A percentile compares a stretch with the other conserved stretches of the same genome.
These are phyloP conservation scores for Exophiala sideris DNA, from an alignment of 2,329 filamentous ascomycete species.

Conservation along the genomic window DNA sequence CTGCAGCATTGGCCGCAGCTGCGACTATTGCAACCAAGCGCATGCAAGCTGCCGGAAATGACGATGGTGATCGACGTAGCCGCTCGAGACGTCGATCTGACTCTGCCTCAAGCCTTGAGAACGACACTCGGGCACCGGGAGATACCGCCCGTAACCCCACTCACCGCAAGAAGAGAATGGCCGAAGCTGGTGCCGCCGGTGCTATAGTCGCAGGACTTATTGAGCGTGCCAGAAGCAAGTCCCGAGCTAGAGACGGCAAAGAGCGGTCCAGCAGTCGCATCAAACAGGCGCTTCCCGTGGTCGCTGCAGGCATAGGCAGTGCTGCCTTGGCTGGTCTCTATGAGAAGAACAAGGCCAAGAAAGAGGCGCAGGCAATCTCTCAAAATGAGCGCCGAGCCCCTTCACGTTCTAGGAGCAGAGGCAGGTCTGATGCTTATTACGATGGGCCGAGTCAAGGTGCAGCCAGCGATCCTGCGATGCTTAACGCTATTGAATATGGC, in stretches of 20 bases:
- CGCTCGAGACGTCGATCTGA: conserved; percentile 41
- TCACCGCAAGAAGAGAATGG: conserved; percentile 58
- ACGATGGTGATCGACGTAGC: conserved; percentile 40
- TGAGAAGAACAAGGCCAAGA: conserved; percentile 60
- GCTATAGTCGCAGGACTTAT: conserved; percentile 62
- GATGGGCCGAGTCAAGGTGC: conserved; percentile 43
- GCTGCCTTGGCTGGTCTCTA: conserved; percentile 61
- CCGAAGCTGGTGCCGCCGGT: conserved; percentile 60
- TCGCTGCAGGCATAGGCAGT: conserved; percentile 59
- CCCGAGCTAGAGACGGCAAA: conserved; percentile 50
- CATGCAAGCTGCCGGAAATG: conserved; percentile 48
- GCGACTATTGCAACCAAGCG: conserved; percentile 57
- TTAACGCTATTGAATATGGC: conserved; percentile 56
- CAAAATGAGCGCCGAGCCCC: conserved; percentile 29
- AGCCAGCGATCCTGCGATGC: conserved; percentile 49
- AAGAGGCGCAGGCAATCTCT: conserved; percentile 41
- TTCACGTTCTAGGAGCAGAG: conserved; percentile 47
- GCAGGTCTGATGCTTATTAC: conserved; percentile 38
- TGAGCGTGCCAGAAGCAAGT: conserved; percentile 56
- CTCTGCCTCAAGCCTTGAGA: conserved; percentile 19
- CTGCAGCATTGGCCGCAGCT: conserved; percentile 59
- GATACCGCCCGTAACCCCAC: conserved; percentile 38
- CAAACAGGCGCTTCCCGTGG: conserved; percentile 56
- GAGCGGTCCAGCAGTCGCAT: conserved; percentile 55
- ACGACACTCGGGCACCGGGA: conserved; percentile 27